phyloP scores from a whole-genome alignment of 2,329 filamentous ascomycete species.

The Anthostomella pinea region DNA sequence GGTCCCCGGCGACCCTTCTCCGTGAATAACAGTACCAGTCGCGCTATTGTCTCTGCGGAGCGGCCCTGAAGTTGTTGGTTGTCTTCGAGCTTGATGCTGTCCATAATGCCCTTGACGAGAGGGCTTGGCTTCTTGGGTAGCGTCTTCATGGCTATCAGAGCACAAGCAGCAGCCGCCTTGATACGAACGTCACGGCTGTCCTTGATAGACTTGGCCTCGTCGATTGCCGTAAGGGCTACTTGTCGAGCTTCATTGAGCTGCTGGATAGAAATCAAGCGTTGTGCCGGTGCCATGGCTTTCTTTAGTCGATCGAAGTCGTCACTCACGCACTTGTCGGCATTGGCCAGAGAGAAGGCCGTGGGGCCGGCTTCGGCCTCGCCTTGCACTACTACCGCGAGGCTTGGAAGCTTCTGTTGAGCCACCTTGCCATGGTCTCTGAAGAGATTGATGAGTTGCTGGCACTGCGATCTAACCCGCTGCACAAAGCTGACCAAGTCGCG shows the following conservation, averaged over 20 bases:
- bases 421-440: constrained; percentile 91
- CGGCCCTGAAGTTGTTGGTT: constrained; percentile 84
- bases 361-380: constrained; percentile 89
- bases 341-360: constrained; percentile 82
- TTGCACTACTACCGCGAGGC: constrained; percentile 86
- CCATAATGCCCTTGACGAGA: constrained; percentile 96
- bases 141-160: constrained; percentile 80
- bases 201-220: constrained; percentile 77
- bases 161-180: constrained; percentile 80
- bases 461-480: constrained; percentile 86
- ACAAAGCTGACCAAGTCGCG: constrained; percentile 87
- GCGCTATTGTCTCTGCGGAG: constrained; percentile 80
- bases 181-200: constrained; percentile 81
- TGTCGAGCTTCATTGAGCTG: constrained; percentile 75
- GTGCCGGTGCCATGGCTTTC: constrained; percentile 82
- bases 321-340: constrained; percentile 82
- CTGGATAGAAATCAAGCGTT: constrained; percentile 78
- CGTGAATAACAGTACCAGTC: constrained; percentile 83
- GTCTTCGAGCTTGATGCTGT: constrained; percentile 94
- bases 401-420: constrained; percentile 69
- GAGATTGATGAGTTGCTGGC: constrained; percentile 81
- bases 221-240: constrained; percentile 68
- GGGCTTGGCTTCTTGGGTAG: constrained; percentile 91
- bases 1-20: constrained; percentile 75
- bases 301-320: constrained; percentile 86